Base-by-base conservation (phyloP, 176 grass and related monocot genomes). In the Avena eriantha region DNA sequence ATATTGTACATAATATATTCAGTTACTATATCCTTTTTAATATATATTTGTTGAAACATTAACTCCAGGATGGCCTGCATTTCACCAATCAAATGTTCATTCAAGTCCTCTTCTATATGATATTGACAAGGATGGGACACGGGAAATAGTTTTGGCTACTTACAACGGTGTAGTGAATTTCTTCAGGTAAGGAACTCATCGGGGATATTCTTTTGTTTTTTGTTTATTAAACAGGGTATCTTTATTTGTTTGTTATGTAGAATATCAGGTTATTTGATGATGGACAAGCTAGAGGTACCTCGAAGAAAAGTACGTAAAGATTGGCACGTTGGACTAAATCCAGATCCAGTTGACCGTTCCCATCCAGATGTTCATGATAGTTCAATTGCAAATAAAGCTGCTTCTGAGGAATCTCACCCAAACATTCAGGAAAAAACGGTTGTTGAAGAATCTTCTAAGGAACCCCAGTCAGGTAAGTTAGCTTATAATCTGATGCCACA, bases 91-190 rank as follows among this genome's bases (percentile, higher is more conserved):
- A 76, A 96, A 95, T 68, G 90, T 93, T 72, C 97, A 99, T 80
- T 90, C 97, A 55, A 99, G 92, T 81, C 94, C 97, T 65, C 86
- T 99, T 70, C 80, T 99, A 14, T 99, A 91, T 81, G 94, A 96
- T 78, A 93, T 96, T 46, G 94, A 99, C 59, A 96, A 95, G 91
- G 95, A 98, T 80, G 93, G 95, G 21, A 89, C 79, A 80, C 84
- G 94, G 87, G 97, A 99, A 91, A 94, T 99, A 76, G 93, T 77
- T 55, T 84, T 98, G 83, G 91, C 91, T 76, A 98, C 95, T 66
- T 98, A 96, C 85, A 99, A 99, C 29, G 97, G 97, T 51, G 90
- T 99, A 5, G 85, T 99, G 69, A 91, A 99, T 64, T 96, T 99
- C 82, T 99, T 99, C 74, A 93, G 93, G 93, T 95, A 86, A 88